Conservation (phyloP, 805 yeast species). For the Saccharomycopsis fermentans region DNA sequence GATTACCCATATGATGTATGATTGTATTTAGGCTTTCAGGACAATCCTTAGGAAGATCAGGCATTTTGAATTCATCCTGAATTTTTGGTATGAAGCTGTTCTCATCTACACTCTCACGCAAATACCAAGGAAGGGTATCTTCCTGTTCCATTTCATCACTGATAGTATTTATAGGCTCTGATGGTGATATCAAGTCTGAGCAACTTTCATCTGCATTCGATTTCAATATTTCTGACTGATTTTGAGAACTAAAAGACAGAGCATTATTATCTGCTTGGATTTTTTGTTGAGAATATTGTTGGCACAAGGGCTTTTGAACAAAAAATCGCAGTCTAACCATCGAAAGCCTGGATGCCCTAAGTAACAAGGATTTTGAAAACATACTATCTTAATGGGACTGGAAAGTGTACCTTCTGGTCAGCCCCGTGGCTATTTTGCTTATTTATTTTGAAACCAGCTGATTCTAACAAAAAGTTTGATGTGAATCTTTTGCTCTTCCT, state of each 20-base stretch:
- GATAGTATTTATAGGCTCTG: neutral
- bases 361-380: neutral
- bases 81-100: slow-evolving; percentile 21
- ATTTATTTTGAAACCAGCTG: too few species aligned
- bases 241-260: neutral
- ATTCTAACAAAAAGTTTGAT: too few species aligned
- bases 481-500: too few species aligned
- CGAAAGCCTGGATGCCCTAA: neutral
- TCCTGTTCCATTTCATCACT: neutral
- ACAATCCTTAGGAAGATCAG: slow-evolving; percentile 47
- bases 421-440: too few species aligned
- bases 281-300: neutral
- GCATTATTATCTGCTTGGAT: neutral
- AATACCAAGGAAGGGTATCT: slow-evolving; percentile 46
- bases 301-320: neutral
- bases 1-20: slow-evolving; percentile 38
- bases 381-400: too few species aligned
- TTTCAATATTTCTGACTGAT: too few species aligned
- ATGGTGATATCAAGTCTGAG: too few species aligned
- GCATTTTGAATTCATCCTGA: slow-evolving; percentile 31
- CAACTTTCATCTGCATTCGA: too few species aligned
- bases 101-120: slow-evolving; percentile 35
- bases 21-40: slow-evolving; percentile 43
- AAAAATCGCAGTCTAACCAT: neutral
- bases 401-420: too few species aligned